These are phyloP conservation scores for Paecilomyces variotii DNA, from an alignment of 2,329 filamentous ascomycete species.

Conservation along the genomic window DNA sequence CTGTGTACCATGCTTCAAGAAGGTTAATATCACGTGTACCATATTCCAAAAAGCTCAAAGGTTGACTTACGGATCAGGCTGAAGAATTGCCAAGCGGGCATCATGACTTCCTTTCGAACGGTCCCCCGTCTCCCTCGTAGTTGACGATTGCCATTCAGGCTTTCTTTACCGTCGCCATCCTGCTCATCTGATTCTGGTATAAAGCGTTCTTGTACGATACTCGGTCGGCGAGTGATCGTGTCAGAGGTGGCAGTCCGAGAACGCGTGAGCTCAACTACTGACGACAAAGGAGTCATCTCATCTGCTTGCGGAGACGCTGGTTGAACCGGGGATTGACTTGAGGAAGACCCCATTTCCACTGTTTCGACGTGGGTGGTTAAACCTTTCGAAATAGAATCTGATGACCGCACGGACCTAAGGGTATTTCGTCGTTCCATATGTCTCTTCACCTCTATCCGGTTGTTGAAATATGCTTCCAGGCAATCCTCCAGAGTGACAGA, in stretches of 20 bases:
- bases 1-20: slow-evolving; percentile 71
- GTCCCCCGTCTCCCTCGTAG: slow-evolving; percentile 29
- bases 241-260: slow-evolving; percentile 14
- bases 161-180: slow-evolving; percentile 25
- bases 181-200: slow-evolving; percentile 36
- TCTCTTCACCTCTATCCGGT: slow-evolving; percentile 77
- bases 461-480: slow-evolving; percentile 91
- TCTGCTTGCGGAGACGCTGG: slow-evolving; percentile 15
- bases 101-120: slow-evolving; percentile 72
- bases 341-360: slow-evolving; percentile 32
- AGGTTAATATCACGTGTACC: slow-evolving; percentile 23
- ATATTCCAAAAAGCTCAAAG: background rate
- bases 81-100: slow-evolving; percentile 97
- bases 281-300: slow-evolving; percentile 15
- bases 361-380: slow-evolving; percentile 34
- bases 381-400: slow-evolving; percentile 30
- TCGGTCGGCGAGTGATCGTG: slow-evolving; percentile 23
- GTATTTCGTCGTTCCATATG: slow-evolving; percentile 59
- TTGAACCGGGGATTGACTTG: slow-evolving; percentile 24
- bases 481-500: slow-evolving; percentile 80
- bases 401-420: slow-evolving; percentile 36
- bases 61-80: slow-evolving; percentile 68
- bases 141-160: slow-evolving; percentile 21
- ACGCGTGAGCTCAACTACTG: slow-evolving; percentile 18
- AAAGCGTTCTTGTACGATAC: slow-evolving; percentile 38